Evolutionary conservation across 1,139 yeast genomes (phyloP), one percentile per base, ranked within the genome.

Genomic region (Saccharomycopsis phalli): DNA sequence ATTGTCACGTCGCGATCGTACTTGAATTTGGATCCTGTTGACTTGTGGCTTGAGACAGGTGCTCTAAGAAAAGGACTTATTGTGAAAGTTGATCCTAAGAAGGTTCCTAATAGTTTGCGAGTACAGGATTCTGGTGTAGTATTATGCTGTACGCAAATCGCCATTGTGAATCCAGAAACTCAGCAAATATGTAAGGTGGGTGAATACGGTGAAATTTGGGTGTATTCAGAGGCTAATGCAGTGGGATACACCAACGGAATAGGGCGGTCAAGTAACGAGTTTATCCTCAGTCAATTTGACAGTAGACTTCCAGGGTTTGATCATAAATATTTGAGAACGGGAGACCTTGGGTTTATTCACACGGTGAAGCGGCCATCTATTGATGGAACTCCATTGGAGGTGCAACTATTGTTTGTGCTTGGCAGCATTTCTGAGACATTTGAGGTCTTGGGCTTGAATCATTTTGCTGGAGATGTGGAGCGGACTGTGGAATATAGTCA

Each of bases 171-270:
- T 51, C 98, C 98, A 0, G 96, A 88, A 56, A 91, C 96, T 0
- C 61, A 74, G 37, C 63, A 65, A 40, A 63, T 87, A 14, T 91
- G 98, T 58, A 75, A 73, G 47, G 81, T 79, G 44, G 97, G 97
- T n/a, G 98, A 93, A 57, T 80, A 77, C 57, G 99, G 99, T 30
- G 98, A 91, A 61, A 87, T 91, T 35, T 91, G 98, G 98, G 93
- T 91, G 2, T 74, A 82, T 47, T 81, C 95, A 1, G 95, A 87
- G 50, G 94, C 91, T 1, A 86, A 80, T 51, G 78, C 78, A 28
- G 58, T 66, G 6, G 73, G 75, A 3, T 80, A 80, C 55, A 74
- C 78, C 37, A 70, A 72, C 46, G 75, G 78, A 2, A 40, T 47
- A 36, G 38, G 47, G 22, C 38, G 60, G 44, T 47, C 37, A 5